These are phyloP conservation scores for Microdochium nivale DNA, from an alignment of 2,329 filamentous ascomycete genomes.

Conservation along the genomic window DNA sequence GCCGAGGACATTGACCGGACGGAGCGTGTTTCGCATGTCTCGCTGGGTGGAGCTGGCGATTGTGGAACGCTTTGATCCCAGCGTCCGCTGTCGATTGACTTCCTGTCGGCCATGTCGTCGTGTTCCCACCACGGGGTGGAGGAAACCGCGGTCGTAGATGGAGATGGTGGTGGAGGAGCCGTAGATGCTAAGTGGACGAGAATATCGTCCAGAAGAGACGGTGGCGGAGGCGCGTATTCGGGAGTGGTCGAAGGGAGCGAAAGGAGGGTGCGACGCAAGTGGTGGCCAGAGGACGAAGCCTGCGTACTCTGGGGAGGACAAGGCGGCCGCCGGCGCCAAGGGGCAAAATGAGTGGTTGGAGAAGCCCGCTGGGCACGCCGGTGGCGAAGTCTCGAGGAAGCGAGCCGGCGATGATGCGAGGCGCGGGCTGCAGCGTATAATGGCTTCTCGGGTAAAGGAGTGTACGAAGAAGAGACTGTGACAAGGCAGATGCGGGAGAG, in stretches of 20 bases:
- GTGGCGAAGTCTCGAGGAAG: neutral
- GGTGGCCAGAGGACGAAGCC: neutral
- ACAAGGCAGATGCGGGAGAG: neutral
- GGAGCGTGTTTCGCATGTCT: slow-evolving; percentile 32
- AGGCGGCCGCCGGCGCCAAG: neutral
- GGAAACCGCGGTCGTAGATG: neutral
- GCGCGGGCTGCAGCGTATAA: neutral
- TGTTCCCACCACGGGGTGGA: neutral
- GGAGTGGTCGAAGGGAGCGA: neutral
- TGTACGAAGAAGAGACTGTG: neutral
- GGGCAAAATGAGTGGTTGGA: neutral
- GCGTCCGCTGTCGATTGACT: neutral
- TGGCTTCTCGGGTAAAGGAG: neutral
- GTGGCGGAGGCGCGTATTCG: neutral
- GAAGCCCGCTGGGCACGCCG: neutral
- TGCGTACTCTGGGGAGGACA: neutral
- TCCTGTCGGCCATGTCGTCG: neutral
- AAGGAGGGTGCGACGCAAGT: neutral
- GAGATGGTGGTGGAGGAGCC: neutral
- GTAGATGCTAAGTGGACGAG: neutral
- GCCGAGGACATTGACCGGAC: slow-evolving; percentile 43
- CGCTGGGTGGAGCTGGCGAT: slow-evolving; percentile 25
- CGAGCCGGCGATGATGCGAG: neutral
- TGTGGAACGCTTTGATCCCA: neutral
- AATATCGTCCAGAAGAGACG: neutral